Conservation (phyloP, 164 flowering plant genomes). For the Tetrastigma voinierianum region DNA sequence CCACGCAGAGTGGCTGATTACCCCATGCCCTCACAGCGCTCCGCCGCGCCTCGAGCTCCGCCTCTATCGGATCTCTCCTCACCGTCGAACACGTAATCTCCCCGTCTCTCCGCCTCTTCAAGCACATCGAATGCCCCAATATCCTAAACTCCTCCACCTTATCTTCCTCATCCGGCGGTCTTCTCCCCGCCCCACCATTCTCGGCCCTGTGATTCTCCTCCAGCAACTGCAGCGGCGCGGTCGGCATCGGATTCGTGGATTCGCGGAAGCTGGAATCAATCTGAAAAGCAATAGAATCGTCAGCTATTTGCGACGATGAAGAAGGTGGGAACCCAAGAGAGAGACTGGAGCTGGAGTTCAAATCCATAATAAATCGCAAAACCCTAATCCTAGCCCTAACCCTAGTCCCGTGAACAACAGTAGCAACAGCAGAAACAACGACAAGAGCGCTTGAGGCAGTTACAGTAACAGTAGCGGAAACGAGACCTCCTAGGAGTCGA, state of each 20-base stretch:
- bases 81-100: constrained; percentile 27
- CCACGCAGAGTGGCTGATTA: constrained; percentile 41
- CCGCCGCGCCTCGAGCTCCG: constrained; percentile 28
- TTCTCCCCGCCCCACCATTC: constrained; percentile 1
- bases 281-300: constrained; percentile 32
- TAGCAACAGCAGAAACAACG: too few species aligned
- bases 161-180: constrained; percentile 16
- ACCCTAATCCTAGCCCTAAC: not conserved
- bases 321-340: constrained; percentile 29
- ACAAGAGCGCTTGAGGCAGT: too few species aligned
- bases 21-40: constrained; percentile 56
- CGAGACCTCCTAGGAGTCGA: too few species aligned
- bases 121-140: constrained; percentile 64
- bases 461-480: too few species aligned
- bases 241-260: constrained; percentile 12
- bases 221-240: constrained; percentile 1
- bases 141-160: constrained; percentile 55
- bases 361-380: constrained; percentile 20
- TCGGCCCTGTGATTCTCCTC: constrained; percentile 2
- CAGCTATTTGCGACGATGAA: constrained; percentile 23
- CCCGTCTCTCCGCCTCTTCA: constrained; percentile 46
- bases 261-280: constrained; percentile 31
- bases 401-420: too few species aligned
- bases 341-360: constrained; percentile 25
- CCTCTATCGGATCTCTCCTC: constrained; percentile 12